These are phyloP conservation scores for Theileria luwenshuni DNA, from an alignment of 169 alveolate species.

Conservation along the genomic window DNA sequence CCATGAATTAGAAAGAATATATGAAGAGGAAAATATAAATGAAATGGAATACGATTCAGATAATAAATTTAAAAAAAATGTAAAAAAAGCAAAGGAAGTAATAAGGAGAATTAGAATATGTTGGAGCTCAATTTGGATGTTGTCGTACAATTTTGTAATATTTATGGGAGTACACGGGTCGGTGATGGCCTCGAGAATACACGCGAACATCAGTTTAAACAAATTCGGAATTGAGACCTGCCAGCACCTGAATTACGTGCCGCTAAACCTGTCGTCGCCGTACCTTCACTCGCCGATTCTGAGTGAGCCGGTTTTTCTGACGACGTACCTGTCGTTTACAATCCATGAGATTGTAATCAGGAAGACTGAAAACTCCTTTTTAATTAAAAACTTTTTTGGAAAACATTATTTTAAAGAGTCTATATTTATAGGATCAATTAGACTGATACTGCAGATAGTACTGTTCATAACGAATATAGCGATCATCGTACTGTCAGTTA, in stretches of 20 bases:
- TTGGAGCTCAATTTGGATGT: conserved; percentile 68
- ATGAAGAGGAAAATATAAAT: not conserved
- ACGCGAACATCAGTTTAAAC: conserved; percentile 52
- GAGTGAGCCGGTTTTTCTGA: conserved; percentile 53
- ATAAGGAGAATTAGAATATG: conserved; percentile 32
- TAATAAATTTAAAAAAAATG: not conserved
- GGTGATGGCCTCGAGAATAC: conserved; percentile 64
- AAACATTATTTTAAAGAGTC: conserved; percentile 44
- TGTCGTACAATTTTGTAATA: conserved; percentile 43
- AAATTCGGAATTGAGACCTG: conserved; percentile 65
- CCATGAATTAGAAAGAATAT: not conserved
- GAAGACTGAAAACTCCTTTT: conserved; percentile 44
- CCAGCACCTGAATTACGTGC: conserved; percentile 54
- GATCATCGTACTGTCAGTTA: conserved; percentile 13
- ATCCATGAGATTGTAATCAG: conserved; percentile 49
- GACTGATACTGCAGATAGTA: conserved; percentile 40
- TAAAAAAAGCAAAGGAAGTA: conserved; percentile 10
- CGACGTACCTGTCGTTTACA: conserved; percentile 60
- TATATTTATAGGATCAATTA: conserved; percentile 18
- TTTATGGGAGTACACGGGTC: conserved; percentile 67
- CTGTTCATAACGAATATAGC: conserved; percentile 27
- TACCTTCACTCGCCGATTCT: conserved; percentile 32
- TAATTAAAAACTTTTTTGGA: conserved; percentile 41
- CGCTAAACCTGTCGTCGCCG: conserved; percentile 54
- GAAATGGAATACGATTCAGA: not conserved